These are phyloP conservation scores for Oryza longistaminata DNA, from an alignment of 176 grass and related monocot species.

Conservation along the genomic window DNA sequence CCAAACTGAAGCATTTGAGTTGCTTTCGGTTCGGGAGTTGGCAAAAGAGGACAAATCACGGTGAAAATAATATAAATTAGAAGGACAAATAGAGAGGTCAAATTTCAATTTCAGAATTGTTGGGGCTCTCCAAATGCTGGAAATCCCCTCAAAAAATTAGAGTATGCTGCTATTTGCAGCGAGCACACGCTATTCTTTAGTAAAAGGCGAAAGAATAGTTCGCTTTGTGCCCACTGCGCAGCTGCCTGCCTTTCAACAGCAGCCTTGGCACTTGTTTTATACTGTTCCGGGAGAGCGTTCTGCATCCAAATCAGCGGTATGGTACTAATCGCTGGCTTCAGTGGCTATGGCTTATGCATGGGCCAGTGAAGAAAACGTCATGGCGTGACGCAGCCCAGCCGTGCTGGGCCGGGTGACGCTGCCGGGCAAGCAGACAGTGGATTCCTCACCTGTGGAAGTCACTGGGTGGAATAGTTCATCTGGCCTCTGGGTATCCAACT, in stretches of 20 bases:
- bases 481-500: too few relatives aligned
- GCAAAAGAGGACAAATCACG: too few relatives aligned
- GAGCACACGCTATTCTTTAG: constrained; percentile 50
- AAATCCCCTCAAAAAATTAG: not conserved
- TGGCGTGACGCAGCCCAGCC: not conserved
- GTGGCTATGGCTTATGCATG: too few relatives aligned
- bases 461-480: too few relatives aligned
- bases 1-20: too few relatives aligned
- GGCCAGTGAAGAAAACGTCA: too few relatives aligned
- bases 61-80: too few relatives aligned
- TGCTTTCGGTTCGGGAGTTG: too few relatives aligned
- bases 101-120: not conserved
- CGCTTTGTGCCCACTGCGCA: constrained; percentile 46
- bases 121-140: not conserved
- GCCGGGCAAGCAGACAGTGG: too few relatives aligned
- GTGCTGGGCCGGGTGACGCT: not conserved
- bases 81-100: too few relatives aligned
- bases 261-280: not conserved
- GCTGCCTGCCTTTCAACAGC: not conserved
- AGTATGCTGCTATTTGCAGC: not conserved
- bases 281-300: accelerated
- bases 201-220: constrained; percentile 42
- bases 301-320: not conserved
- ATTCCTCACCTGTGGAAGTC: too few relatives aligned
- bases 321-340: not conserved